Conservation (phyloP, 106 monocot genomes). For the Vanilla planifolia region DNA sequence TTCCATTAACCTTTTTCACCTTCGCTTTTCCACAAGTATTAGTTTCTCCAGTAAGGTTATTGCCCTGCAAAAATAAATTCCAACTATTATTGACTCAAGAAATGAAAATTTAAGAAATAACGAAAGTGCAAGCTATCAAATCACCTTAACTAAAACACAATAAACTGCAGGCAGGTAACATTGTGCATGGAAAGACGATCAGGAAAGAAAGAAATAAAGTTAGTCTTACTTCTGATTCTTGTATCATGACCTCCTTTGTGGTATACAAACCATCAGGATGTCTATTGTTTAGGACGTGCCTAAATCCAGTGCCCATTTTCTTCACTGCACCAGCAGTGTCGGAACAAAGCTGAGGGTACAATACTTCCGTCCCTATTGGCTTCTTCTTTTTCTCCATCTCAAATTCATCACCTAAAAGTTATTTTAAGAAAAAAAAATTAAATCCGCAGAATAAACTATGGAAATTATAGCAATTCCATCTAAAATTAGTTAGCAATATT, state of each 20-base stretch:
- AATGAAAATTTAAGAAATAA: too few relatives aligned
- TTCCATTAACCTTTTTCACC: conserved; percentile 29
- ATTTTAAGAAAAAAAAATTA: too few relatives aligned
- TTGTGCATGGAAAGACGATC: neutral
- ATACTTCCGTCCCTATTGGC: conserved; percentile 8
- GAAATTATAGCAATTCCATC: too few relatives aligned
- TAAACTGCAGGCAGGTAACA: neutral
- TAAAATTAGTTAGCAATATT: too few relatives aligned
- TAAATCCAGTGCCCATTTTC: conserved; percentile 18
- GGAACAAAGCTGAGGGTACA: conserved; percentile 17
- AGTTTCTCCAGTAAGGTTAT: conserved; percentile 32
- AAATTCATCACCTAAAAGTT: conserved; percentile 50
- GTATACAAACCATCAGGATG: conserved; percentile 31
- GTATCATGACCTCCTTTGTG: conserved; percentile 43
- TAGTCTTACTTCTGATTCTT: conserved; percentile 41
- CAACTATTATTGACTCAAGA: too few relatives aligned
- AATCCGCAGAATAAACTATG: too few relatives aligned
- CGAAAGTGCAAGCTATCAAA: too few relatives aligned
- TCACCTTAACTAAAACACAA: neutral
- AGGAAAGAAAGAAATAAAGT: neutral
- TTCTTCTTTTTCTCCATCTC: conserved; percentile 62
- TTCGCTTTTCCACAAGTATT: conserved; percentile 30
- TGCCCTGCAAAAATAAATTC: conserved; percentile 51
- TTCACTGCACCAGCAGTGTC: conserved; percentile 35
- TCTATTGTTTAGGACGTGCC: conserved; percentile 21